Evolutionary conservation across 306 rosid genomes (phyloP), one percentile per base, ranked within the genome.

Genomic region (Rosa multiflora): DNA sequence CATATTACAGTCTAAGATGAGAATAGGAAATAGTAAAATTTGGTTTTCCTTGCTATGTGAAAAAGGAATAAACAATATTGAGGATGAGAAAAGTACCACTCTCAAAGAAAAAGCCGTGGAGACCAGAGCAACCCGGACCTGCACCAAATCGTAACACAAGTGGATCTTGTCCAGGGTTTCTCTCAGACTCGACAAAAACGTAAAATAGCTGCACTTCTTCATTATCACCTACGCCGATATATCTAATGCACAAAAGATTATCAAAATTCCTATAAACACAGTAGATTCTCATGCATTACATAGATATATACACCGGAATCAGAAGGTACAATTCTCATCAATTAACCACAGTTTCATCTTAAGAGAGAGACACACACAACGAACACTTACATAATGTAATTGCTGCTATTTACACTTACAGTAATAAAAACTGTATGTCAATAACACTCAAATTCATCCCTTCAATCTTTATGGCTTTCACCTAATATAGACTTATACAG

Each of bases 111-210:
- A 77, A 55, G 8, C 40, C 66, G 9, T 18, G 9, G 10, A 77
- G 40, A 17, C 68, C 56, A 68, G 81, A 77, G 67, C 81, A 77
- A 55, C 81, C 81, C 5, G 81, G 81, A 23, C 81, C 81, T 68
- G 26, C 75, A 14, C 26, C 26, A 10, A 77, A 20, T 55, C 75
- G 58, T 49, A 77, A 4, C 32, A 77, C 11, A 13, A 77, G 35
- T 51, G 81, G 81, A 63, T 77, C 81, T 77, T n/a, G 81, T 8
- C 43, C 8, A 5, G 81, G 81, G 66, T n/a, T 77, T 37, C 81
- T 77, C 51, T 77, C 43, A 18, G 81, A 77, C 53, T 77, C 67
- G 10, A 77, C 74, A 69, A 77, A 77, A 40, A 14, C 58, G 75
- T 77, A 77, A 42, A 77, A 77, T 23, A 68, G 42, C 43, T 77